A percentile compares a stretch with the other conserved stretches of the same genome.
Conservation (phyloP, 768 basidiomycete genomes). For the Chalciporus sphaerocephalus region DNA sequence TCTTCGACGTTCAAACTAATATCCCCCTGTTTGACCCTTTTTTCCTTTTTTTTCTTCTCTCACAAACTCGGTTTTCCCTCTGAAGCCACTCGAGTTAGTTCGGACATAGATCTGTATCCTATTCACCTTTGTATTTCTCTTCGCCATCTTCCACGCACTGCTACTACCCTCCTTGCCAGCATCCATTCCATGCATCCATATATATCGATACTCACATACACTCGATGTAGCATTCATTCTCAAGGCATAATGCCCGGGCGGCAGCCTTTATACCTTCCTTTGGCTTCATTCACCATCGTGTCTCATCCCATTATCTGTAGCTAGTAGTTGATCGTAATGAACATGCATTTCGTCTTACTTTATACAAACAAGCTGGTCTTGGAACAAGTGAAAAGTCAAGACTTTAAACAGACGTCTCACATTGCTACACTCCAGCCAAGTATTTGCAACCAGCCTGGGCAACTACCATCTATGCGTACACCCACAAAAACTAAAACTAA, state of each 20-base stretch:
- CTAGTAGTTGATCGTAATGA: too few species aligned
- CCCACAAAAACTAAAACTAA: too few species aligned
- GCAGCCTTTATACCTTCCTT: not conserved
- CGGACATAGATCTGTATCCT: not conserved
- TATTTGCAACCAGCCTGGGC: too few species aligned
- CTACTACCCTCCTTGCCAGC: slow-evolving; percentile 4
- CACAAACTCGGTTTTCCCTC: not conserved
- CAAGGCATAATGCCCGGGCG: not conserved
- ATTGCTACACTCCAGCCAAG: too few species aligned
- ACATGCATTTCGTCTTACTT: too few species aligned
- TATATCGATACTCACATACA: not conserved
- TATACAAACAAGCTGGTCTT: too few species aligned
- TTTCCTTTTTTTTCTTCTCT: not conserved
- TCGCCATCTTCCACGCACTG: not conserved
- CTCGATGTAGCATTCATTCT: slow-evolving; percentile 18
- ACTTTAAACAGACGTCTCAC: too few species aligned
- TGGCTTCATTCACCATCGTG: not conserved
- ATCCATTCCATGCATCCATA: not conserved
- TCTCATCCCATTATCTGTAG: not conserved
- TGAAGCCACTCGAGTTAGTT: not conserved
- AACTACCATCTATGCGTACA: too few species aligned
- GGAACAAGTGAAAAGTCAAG: too few species aligned
- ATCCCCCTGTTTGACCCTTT: not conserved
- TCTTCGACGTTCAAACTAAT: slow-evolving; percentile 21
- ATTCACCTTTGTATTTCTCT: not conserved